Evolutionary conservation across 148 eudicot genomes (phyloP), one percentile per base, ranked within the genome.

Genomic region (Limonium bicolor): DNA sequence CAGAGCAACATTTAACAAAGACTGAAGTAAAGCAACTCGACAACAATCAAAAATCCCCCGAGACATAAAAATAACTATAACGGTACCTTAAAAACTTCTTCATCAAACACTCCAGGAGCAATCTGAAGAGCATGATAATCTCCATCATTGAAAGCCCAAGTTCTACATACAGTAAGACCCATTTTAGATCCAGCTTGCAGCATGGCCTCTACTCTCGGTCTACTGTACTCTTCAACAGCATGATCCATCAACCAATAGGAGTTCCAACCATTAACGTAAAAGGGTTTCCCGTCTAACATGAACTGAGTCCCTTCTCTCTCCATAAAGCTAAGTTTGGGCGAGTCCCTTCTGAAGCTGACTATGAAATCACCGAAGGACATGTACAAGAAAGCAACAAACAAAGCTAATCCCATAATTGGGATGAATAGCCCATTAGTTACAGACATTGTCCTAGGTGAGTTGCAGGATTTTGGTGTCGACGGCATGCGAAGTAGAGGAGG

Each of bases 171-270:
- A 40, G 94, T 75, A 5, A 90, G 77, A 28, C 99, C 99, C 93
- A 85, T 80, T 55, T 76, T 78, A 5, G 94, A 80, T 50, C 81
- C 95, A 30, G 76, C 71, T 59, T 64, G 68, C 19, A 81, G 62
- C 65, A 92, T 71, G 11, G 54, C 68, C 49, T 58, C 69, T 8
- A 92, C 69, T 51, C 75, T 76, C 5, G 66, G 59, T 45, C 69
- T 71, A 13, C 59, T 60, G 14, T 36, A 49, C 0, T 34, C 70
- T 43, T 85, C 77, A 53, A 68, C 88, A 48, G 82, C 86, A 46
- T 85, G 86, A 42, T 85, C 88, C 95, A 92, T 92, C 27, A 92
- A 56, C 99, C 99, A 92, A 54, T 92, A 92, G 40, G 99, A 92
- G 42, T 92, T 92, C 95, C 95, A 92, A n/a, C 99, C 99, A 69